Conservation (phyloP, 805 yeast genomes). For the Saturnispora galanensis region DNA sequence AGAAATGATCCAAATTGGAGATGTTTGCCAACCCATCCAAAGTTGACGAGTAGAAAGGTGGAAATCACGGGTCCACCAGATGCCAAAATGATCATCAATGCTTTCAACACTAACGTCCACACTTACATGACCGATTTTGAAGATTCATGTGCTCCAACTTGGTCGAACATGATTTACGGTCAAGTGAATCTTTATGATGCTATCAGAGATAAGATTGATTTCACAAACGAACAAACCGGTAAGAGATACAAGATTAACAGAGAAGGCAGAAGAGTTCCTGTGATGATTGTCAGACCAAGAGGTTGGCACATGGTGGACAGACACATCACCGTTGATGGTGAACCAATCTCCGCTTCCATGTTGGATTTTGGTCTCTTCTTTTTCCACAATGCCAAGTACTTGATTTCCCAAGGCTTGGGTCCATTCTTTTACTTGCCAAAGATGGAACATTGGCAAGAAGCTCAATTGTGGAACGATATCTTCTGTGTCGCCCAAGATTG, state of each 20-base stretch:
- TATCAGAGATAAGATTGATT: slow-evolving; percentile 56
- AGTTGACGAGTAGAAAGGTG: slow-evolving; percentile 62
- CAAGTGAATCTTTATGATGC: slow-evolving; percentile 74
- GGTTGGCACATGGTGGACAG: slow-evolving; percentile 80
- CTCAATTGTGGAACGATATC: slow-evolving; percentile 74
- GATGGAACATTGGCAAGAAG: slow-evolving; percentile 81
- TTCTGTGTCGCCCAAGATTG: slow-evolving; percentile 69
- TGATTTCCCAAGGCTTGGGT: slow-evolving; percentile 57
- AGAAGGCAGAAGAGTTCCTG: slow-evolving; percentile 54
- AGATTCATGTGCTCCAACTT: slow-evolving; percentile 77
- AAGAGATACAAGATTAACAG: slow-evolving; percentile 32
- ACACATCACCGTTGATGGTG: slow-evolving; percentile 63
- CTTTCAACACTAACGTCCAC: slow-evolving; percentile 66
- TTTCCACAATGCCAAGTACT: slow-evolving; percentile 59
- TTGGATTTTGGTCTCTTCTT: slow-evolving; percentile 74
- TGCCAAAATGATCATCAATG: slow-evolving; percentile 75
- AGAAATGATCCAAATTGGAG: slow-evolving; percentile 69
- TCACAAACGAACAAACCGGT: slow-evolving; percentile 30
- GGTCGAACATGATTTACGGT: slow-evolving; percentile 72
- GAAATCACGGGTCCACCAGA: slow-evolving; percentile 85
- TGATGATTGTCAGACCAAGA: slow-evolving; percentile 76
- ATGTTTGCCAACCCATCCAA: slow-evolving; percentile 65
- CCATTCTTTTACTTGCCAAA: slow-evolving; percentile 79
- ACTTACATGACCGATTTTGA: slow-evolving; percentile 85
- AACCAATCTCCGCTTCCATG: slow-evolving; percentile 68